Percentiles rank a stretch among this genome's conserved stretches.
phyloP scores from a whole-genome alignment of 177 flowering plant species.

The Vitis hybrid region DNA sequence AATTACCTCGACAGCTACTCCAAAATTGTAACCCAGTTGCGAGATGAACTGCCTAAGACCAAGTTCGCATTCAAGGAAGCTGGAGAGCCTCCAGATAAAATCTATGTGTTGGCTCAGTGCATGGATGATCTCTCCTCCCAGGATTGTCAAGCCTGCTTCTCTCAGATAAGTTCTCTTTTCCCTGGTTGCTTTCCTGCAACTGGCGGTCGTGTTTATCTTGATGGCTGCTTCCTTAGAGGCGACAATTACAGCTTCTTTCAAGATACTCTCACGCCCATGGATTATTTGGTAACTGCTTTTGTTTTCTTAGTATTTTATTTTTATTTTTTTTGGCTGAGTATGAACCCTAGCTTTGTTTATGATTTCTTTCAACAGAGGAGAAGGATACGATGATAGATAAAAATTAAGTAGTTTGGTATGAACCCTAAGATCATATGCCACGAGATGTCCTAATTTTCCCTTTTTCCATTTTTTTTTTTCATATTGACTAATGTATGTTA shows the following conservation, averaged over 20 bases:
- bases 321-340: background rate
- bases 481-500: too few relatives aligned
- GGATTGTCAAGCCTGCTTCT: slow-evolving; percentile 33
- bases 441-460: too few relatives aligned
- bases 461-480: too few relatives aligned
- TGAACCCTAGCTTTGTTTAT: background rate
- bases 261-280: slow-evolving; percentile 9
- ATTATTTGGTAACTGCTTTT: slow-evolving; percentile 16
- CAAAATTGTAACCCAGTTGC: background rate
- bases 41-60: background rate
- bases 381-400: too few relatives aligned
- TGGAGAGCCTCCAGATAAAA: slow-evolving; percentile 5
- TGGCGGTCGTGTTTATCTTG: slow-evolving; percentile 47
- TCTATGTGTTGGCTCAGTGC: slow-evolving; percentile 34
- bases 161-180: background rate
- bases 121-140: slow-evolving; percentile 18
- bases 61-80: slow-evolving; percentile 6
- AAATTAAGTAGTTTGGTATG: too few relatives aligned
- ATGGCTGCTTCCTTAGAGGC: slow-evolving; percentile 48
- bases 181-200: slow-evolving; percentile 31
- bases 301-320: background rate
- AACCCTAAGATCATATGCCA: too few relatives aligned
- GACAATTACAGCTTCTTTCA: slow-evolving; percentile 42
- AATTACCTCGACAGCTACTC: background rate
- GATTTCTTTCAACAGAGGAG: background rate